Base-by-base conservation (phyloP, 2,329 filamentous ascomycete species). In the Fusarium nodosum region DNA sequence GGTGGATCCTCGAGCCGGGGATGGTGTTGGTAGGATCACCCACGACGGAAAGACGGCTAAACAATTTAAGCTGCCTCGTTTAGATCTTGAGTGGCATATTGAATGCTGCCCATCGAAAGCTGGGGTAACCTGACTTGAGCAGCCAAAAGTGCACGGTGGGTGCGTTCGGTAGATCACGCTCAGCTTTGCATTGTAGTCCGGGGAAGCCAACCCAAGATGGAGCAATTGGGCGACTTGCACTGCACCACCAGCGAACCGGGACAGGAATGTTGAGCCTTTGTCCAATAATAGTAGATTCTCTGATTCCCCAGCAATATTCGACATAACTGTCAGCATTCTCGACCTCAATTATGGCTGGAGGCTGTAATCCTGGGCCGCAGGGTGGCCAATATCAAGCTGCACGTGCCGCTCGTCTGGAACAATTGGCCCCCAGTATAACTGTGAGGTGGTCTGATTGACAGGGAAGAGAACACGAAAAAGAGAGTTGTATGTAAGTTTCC, bases 31-130 rank as follows among this genome's bases (percentile, higher is more conserved):
- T 64, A 65, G 65, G 66, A 71, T 74, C 63, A 69, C 41, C 56
- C 55, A 56, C 65, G 54, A 53, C 58, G 65, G 70, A 64, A 63
- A 73, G 67, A 60, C 71, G 73, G 69, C 48, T 41, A 57, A 69
- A 53, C 66, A 48, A 56, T 53, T 46, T 51, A 46, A 31, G 34
- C 31, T 56, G n/a, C 31, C 62, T 59, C 44, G 39, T 41, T 62
- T 55, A 39, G 22, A 52, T 20, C 24, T 44, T 55, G 22, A 39
- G 22, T 56, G 26, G 28, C 31, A 66, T 44, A 6, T 52, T 8
- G 13, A 24, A 30, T 60, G 6, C 30, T 58, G 51, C 34, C 24
- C 26, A 52, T 24, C 60, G 16, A 26, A 41, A n/a, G 48, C 22
- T 59, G 60, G 60, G 60, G 46, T 33, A 52, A 20, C 28, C 11